Evolutionary conservation across 495 filamentous ascomycete genomes (phyloP).

Genomic region (Xylona heveae): DNA sequence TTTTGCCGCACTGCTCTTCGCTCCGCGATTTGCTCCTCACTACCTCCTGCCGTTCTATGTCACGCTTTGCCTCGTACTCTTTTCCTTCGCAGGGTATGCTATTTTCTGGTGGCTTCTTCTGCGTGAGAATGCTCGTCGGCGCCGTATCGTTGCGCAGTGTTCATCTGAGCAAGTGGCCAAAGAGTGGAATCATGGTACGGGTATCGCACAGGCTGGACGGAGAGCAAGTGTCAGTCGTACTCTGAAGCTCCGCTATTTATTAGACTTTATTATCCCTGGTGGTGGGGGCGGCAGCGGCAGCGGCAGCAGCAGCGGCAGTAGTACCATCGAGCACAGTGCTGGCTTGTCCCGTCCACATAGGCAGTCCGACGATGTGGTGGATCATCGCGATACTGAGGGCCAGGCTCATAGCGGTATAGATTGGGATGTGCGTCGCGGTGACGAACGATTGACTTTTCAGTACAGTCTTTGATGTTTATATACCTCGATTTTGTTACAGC

Average conservation of each 20-base stretch:
- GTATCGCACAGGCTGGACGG: too few species aligned
- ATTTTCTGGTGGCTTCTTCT: constrained; percentile 1
- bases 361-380: too few species aligned
- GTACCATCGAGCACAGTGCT: too few species aligned
- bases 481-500: too few species aligned
- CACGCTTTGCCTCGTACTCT: neutral
- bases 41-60: constrained; percentile 17
- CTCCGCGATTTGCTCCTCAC: constrained; percentile 16
- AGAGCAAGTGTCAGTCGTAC: too few species aligned
- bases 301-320: too few species aligned
- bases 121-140: neutral
- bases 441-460: constrained; percentile 1
- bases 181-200: neutral
- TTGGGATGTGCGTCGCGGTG: constrained; percentile 1
- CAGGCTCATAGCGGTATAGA: too few species aligned
- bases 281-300: too few species aligned
- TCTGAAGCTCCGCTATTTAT: too few species aligned
- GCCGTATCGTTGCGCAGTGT: neutral
- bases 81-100: constrained; percentile 2
- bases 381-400: too few species aligned
- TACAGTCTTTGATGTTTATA: constrained; percentile 3
- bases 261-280: too few species aligned
- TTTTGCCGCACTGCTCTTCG: constrained; percentile 23
- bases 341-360: too few species aligned
- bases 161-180: constrained; percentile 1